Conservation (phyloP, 2,329 filamentous ascomycete genomes). For the Colletotrichum filicis region DNA sequence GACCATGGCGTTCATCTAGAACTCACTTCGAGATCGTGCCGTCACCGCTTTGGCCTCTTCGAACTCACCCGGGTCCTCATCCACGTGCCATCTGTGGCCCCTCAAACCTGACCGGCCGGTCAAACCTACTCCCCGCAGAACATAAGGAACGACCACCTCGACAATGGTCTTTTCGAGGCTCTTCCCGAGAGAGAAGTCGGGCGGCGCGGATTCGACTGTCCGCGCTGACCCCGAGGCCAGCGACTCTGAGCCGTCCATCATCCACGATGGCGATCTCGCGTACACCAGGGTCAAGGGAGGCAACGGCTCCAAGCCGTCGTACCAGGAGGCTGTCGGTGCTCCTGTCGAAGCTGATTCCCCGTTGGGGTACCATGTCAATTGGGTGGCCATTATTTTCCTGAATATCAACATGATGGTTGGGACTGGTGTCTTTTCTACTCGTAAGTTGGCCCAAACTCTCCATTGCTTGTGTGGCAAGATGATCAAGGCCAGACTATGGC, state of each 20-base stretch:
- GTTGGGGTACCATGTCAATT: slow-evolving; percentile 68
- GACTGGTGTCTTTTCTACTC: slow-evolving; percentile 73
- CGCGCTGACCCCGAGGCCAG: slow-evolving; percentile 31
- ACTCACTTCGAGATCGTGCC: no score
- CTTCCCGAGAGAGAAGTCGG: slow-evolving; percentile 25
- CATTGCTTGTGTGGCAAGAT: no score
- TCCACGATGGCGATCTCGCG: slow-evolving; percentile 52
- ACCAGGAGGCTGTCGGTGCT: slow-evolving; percentile 71
- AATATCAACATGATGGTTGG: slow-evolving; percentile 73
- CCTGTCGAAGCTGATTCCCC: slow-evolving; percentile 69
- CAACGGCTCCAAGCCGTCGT: slow-evolving; percentile 61
- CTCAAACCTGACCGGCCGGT: no score
- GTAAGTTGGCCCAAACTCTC: slow-evolving; percentile 50
- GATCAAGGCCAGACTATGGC: no score
- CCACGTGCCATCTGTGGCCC: neutral
- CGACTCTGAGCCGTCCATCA: slow-evolving; percentile 41
- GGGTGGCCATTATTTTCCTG: slow-evolving; percentile 66
- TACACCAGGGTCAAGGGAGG: slow-evolving; percentile 55
- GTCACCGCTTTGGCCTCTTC: neutral
- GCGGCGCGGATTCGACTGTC: neutral
- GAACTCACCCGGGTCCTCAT: neutral
- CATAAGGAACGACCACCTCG: neutral
- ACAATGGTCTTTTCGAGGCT: slow-evolving; percentile 26
- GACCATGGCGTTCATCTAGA: neutral
- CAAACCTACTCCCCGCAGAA: neutral